Percentiles rank a stretch among this genome's conserved stretches.
Conservation (phyloP, 257 asterid genomes). For the Orobanche coerulescens region DNA sequence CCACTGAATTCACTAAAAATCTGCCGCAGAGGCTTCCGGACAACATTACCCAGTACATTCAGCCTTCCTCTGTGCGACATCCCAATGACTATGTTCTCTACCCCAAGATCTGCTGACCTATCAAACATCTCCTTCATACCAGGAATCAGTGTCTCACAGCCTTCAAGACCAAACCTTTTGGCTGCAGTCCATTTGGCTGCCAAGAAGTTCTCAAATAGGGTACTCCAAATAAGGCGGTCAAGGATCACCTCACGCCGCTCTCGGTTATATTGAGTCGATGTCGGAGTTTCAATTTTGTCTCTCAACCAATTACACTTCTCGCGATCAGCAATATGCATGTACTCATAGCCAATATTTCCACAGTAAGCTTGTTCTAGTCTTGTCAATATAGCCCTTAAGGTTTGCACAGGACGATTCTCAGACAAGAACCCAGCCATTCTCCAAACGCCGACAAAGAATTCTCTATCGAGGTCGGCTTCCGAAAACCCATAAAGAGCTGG, state of each 20-base stretch:
- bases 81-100: slow-evolving; percentile 92
- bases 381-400: slow-evolving; percentile 74
- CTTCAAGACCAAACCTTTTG: slow-evolving; percentile 96
- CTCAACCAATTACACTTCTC: slow-evolving; percentile 96
- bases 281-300: slow-evolving; percentile 89
- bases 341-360: slow-evolving; percentile 86
- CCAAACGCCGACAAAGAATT: slow-evolving; percentile 94
- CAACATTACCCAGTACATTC: slow-evolving; percentile 87
- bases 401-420: slow-evolving; percentile 96
- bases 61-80: slow-evolving; percentile 95
- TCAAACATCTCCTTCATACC: slow-evolving; percentile 99
- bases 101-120: slow-evolving; percentile 92
- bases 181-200: slow-evolving; percentile 95
- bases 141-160: slow-evolving; percentile 94
- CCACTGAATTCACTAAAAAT: slow-evolving; percentile 87
- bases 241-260: slow-evolving; percentile 90
- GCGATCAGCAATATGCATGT: slow-evolving; percentile 94
- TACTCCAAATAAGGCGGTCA: slow-evolving; percentile 89
- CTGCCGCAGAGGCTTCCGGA: slow-evolving; percentile 84
- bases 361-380: slow-evolving; percentile 94
- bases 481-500: slow-evolving; percentile 83
- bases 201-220: slow-evolving; percentile 87
- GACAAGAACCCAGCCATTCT: slow-evolving; percentile 89
- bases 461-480: slow-evolving; percentile 93
- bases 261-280: slow-evolving; percentile 51